These are phyloP conservation scores for Leishmania martiniquensis DNA, from an alignment of 208 protist species.

Conservation along the genomic window DNA sequence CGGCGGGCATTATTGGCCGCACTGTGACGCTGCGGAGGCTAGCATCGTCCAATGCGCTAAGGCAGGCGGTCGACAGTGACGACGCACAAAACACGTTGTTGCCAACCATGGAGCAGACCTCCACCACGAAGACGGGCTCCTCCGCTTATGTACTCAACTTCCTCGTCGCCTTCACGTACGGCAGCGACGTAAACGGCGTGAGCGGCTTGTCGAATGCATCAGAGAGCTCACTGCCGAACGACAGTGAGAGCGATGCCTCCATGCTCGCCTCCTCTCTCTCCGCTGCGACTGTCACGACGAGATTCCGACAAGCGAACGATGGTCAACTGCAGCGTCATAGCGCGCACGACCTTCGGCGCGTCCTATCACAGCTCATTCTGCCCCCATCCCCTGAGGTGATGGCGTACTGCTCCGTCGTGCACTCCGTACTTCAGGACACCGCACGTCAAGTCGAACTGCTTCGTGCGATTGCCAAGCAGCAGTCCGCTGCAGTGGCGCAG, in stretches of 20 bases:
- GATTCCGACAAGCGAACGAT: conserved; percentile 24
- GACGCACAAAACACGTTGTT: not conserved
- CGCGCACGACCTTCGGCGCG: conserved; percentile 46
- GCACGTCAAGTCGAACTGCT: conserved; percentile 57
- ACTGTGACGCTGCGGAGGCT: conserved; percentile 57
- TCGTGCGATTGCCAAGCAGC: conserved; percentile 41
- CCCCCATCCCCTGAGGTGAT: conserved; percentile 64
- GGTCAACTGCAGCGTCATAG: conserved; percentile 27
- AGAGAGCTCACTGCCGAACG: not conserved
- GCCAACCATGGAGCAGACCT: not conserved
- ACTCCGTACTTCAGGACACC: conserved; percentile 43
- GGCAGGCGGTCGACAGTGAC: conserved; percentile 4
- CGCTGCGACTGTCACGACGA: not conserved
- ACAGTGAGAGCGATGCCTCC: not conserved
- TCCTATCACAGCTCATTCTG: conserved; percentile 57
- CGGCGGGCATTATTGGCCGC: conserved; percentile 40
- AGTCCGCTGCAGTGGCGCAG: conserved; percentile 3
- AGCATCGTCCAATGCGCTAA: conserved; percentile 38
- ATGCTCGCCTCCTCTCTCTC: conserved; percentile 8
- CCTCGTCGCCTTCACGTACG: conserved; percentile 32
- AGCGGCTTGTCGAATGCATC: conserved; percentile 8
- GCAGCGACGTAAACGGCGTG: conserved; percentile 4
- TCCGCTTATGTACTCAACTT: conserved; percentile 20
- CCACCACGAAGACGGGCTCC: not conserved
- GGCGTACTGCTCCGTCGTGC: conserved; percentile 46